Conservation (phyloP, 2,329 filamentous ascomycete genomes). For the Xylaria sp. region DNA sequence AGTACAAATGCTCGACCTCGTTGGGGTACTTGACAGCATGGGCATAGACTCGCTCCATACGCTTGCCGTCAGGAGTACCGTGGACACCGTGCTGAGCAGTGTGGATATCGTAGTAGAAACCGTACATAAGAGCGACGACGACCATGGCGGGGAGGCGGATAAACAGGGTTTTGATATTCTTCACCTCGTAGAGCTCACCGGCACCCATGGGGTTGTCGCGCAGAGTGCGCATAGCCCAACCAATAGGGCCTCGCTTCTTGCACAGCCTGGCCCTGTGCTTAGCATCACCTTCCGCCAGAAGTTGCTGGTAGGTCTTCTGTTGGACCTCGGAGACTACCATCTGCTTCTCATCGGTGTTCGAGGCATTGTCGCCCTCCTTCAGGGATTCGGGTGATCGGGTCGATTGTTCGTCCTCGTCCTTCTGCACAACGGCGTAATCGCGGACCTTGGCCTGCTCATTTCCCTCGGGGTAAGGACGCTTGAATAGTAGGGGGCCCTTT, state of each 20-base stretch:
- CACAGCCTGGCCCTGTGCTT: constrained; percentile 72
- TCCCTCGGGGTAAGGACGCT: constrained; percentile 65
- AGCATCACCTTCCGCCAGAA: constrained; percentile 66
- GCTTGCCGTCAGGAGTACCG: constrained; percentile 77
- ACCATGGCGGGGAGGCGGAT: constrained; percentile 77
- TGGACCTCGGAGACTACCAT: constrained; percentile 60
- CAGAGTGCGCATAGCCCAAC: constrained; percentile 83
- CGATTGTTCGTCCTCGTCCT: constrained; percentile 60
- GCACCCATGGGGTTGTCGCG: constrained; percentile 78
- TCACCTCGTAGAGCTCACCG: constrained; percentile 77
- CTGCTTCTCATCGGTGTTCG: constrained; percentile 55
- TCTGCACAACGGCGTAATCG: constrained; percentile 81
- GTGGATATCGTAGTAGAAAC: constrained; percentile 85
- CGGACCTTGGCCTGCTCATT: constrained; percentile 70
- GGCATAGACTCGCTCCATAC: constrained; percentile 76
- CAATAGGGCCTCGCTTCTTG: constrained; percentile 73
- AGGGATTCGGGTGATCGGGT: constrained; percentile 23
- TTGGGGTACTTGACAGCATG: constrained; percentile 74
- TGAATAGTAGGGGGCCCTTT: constrained; percentile 72
- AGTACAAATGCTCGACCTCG: constrained; percentile 76
- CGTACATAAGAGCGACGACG: constrained; percentile 73
- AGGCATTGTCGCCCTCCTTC: constrained; percentile 42
- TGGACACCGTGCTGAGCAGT: constrained; percentile 75
- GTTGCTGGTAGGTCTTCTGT: constrained; percentile 70
- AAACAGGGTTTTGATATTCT: constrained; percentile 72